Evolutionary conservation across 2,329 filamentous ascomycete genomes (phyloP).

Genomic region (Ascochyta rabiei): DNA sequence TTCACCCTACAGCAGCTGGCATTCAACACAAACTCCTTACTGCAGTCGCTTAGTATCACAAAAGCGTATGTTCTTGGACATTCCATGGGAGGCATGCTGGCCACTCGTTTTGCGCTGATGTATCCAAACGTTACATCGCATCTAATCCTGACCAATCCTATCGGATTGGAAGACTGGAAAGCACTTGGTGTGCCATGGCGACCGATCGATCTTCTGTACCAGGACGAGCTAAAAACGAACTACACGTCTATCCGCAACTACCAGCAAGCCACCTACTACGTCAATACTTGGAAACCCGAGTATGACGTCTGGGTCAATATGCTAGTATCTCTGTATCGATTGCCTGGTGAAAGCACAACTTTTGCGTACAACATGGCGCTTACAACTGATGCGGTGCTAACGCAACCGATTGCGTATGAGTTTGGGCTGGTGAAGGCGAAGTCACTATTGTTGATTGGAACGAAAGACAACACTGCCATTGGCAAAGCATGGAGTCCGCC

Average conservation of each 20-base stretch:
- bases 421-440: constrained; percentile 54
- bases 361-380: constrained; percentile 58
- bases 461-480: constrained; percentile 61
- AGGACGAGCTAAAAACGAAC: constrained; percentile 28
- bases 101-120: constrained; percentile 59
- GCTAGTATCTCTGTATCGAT: constrained; percentile 59
- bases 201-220: constrained; percentile 23
- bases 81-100: constrained; percentile 62
- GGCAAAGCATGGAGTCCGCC: constrained; percentile 57
- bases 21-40: constrained; percentile 57
- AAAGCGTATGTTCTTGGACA: constrained; percentile 60
- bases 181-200: constrained; percentile 36
- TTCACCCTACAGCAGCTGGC: constrained; percentile 60
- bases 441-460: constrained; percentile 59
- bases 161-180: constrained; percentile 62
- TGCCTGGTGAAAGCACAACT: constrained; percentile 46
- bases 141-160: constrained; percentile 59
- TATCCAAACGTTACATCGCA: constrained; percentile 53
- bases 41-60: constrained; percentile 52
- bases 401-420: constrained; percentile 59
- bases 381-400: constrained; percentile 62
- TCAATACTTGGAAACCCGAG: constrained; percentile 52
- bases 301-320: constrained; percentile 64
- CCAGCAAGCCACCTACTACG: constrained; percentile 39
- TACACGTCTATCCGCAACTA: constrained; percentile 36